These are phyloP conservation scores for Drechslera avenae DNA, from an alignment of 2,329 filamentous ascomycete species.

Conservation along the genomic window DNA sequence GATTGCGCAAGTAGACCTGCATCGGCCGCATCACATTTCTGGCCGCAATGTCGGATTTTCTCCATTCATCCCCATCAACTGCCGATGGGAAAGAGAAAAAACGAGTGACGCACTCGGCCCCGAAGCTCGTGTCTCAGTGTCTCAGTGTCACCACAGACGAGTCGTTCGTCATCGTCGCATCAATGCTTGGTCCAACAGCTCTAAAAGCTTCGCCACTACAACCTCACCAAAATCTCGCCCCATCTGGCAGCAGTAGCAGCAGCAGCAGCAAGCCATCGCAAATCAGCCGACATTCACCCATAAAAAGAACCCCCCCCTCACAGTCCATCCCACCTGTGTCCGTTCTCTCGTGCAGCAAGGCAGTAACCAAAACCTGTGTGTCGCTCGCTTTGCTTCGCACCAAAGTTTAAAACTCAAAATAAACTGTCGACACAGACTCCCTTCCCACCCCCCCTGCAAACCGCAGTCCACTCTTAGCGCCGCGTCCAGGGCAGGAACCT, in stretches of 20 bases:
- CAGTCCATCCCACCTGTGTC: too few relatives aligned
- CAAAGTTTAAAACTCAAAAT: background rate
- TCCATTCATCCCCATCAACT: slow-evolving; percentile 1
- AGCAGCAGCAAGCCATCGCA: too few relatives aligned
- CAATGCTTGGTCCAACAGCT: background rate
- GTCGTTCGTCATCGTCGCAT: background rate
- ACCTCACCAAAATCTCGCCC: too few relatives aligned
- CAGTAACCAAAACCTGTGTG: background rate
- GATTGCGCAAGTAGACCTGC: slow-evolving; percentile 31
- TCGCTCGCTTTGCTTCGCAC: too few relatives aligned
- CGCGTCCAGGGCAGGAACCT: too few relatives aligned
- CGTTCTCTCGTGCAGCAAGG: too few relatives aligned
- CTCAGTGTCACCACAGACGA: slow-evolving; percentile 9
- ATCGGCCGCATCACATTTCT: slow-evolving; percentile 8
- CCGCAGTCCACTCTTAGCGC: background rate
- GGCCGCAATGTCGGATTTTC: slow-evolving; percentile 6
- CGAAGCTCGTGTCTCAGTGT: background rate
- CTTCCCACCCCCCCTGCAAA: too few relatives aligned
- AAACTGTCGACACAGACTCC: slow-evolving; percentile 1
- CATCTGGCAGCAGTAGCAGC: too few relatives aligned
- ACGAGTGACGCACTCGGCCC: slow-evolving; percentile 3
- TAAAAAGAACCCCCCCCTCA: too few relatives aligned
- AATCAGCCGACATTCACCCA: slow-evolving; percentile 8
- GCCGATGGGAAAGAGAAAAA: slow-evolving; percentile 11
- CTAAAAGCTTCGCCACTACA: slow-evolving; percentile 2